Percentiles rank a stretch among this genome's conserved stretches.
Conservation (phyloP, 352 stramenopile species). For the Nothophytophthora sp. region DNA sequence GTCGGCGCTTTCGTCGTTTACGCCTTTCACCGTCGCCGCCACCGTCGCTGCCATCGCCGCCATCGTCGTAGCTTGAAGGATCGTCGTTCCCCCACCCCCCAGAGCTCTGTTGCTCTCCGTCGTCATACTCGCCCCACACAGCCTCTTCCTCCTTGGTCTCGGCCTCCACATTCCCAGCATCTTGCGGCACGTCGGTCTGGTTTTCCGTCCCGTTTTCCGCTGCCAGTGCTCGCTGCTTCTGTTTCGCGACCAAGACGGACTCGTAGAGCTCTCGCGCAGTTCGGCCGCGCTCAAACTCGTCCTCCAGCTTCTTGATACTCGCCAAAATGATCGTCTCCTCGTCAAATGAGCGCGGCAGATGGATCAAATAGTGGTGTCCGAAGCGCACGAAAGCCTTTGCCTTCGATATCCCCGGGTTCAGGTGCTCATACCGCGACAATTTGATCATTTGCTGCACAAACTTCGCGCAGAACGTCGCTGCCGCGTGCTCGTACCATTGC, state of each 20-base stretch:
- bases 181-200: not conserved
- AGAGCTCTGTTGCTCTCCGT: slow-evolving; percentile 10
- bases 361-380: slow-evolving; percentile 80
- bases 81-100: no score
- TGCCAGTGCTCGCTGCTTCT: slow-evolving; percentile 30
- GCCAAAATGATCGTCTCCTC: slow-evolving; percentile 69
- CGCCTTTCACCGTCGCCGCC: slow-evolving; percentile 3
- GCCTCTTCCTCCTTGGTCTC: slow-evolving; percentile 4
- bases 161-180: not conserved
- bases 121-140: slow-evolving; percentile 16
- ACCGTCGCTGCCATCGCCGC: not conserved
- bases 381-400: slow-evolving; percentile 76
- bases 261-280: slow-evolving; percentile 74
- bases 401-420: slow-evolving; percentile 45
- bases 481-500: slow-evolving; percentile 69
- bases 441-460: slow-evolving; percentile 86
- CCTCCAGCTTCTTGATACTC: slow-evolving; percentile 75
- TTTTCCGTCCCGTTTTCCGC: not conserved
- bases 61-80: not conserved
- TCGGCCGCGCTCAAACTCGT: slow-evolving; percentile 77
- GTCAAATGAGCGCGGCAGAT: slow-evolving; percentile 77
- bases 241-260: slow-evolving; percentile 63
- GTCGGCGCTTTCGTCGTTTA: slow-evolving; percentile 6
- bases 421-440: slow-evolving; percentile 60
- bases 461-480: slow-evolving; percentile 58